These are phyloP conservation scores for Dipodascus geniculatus DNA, from an alignment of 805 yeast genomes.

Conservation along the genomic window DNA sequence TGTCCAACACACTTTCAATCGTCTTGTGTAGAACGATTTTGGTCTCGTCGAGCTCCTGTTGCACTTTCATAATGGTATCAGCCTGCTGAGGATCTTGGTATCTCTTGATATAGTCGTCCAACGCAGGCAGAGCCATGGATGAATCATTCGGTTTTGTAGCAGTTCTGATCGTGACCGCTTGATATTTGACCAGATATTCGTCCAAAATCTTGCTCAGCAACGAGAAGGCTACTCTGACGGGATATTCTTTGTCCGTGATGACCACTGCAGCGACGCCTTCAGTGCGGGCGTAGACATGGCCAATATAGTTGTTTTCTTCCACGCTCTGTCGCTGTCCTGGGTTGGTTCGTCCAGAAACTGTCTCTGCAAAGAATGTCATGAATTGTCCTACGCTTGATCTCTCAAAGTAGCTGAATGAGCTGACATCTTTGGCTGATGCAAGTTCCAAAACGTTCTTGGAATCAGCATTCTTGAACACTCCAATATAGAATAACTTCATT, in stretches of 20 bases:
- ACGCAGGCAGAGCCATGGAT: constrained; percentile 38
- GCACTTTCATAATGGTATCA: constrained; percentile 92
- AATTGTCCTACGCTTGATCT: constrained; percentile 71
- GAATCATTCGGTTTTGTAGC: constrained; percentile 34
- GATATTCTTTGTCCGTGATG: constrained; percentile 91
- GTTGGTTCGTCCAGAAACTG: constrained; percentile 78
- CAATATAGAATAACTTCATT: constrained; percentile 90
- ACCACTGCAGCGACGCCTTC: constrained; percentile 90
- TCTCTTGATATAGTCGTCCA: constrained; percentile 60
- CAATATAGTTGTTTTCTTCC: constrained; percentile 72
- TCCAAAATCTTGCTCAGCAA: constrained; percentile 82
- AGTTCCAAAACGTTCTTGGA: constrained; percentile 61
- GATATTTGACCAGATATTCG: constrained; percentile 70
- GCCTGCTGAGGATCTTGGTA: constrained; percentile 98
- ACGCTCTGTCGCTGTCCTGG: constrained; percentile 90
- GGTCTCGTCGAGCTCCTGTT: constrained; percentile 95
- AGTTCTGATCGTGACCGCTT: neutral
- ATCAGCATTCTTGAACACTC: constrained; percentile 55
- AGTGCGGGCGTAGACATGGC: constrained; percentile 80
- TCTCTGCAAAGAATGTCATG: constrained; percentile 87
- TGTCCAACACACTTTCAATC: constrained; percentile 82
- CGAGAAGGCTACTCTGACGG: constrained; percentile 93
- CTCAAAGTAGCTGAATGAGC: constrained; percentile 84
- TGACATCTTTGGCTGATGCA: constrained; percentile 67
- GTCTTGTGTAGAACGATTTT: constrained; percentile 93